Base-by-base conservation (phyloP, 345 rosid species). In the Gossypium australe region DNA sequence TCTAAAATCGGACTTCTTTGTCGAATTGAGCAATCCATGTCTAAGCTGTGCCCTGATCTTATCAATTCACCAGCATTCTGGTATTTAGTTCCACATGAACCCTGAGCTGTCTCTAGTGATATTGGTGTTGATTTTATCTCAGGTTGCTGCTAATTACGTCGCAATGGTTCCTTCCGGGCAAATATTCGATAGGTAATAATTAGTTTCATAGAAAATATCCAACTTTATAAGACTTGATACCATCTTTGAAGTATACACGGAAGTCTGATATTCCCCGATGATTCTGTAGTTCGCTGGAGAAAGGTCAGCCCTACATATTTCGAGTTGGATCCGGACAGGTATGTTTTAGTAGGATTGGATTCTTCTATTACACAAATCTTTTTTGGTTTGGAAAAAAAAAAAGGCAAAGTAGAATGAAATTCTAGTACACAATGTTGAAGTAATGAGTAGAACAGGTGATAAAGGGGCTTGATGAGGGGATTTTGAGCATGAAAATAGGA, bases 121-220 rank as follows among this genome's bases (percentile, higher is more conserved):
- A 47, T 25, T 49, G 25, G 55, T 25, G 56, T 64, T 65, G 25
- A 7, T 44, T 24, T 49, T 71, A 14, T 64, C 47, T 27, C 82
- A 92, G 98, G 98, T 90, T 77, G 97, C 98, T 67, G 97, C 97
- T 45, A 94, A 92, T 80, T 92, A 86, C 84, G 94, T 92, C 62
- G 98, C 98, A 74, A 92, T 94, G 98, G 81, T 94, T 85, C 97
- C 97, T 58, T 90, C 97, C 16, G 95, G 97, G 17, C 97, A 94
- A 80, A 86, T 94, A 66, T 94, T 94, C 29, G 98, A 94, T 82
- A 92, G 98, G 95, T 90, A 82, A 65, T 38, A 2, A 17, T 63
- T 24, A 24, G 27, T 76, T 4, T 16, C 22, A 14, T 24, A 25
- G 20, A 73, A 18, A 48, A 14, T 43, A 43, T 18, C 38, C 17